Evolutionary conservation across 768 basidiomycete genomes (phyloP), one percentile per base, ranked within the genome.

Genomic region (Neoboletus subvelutipes): DNA sequence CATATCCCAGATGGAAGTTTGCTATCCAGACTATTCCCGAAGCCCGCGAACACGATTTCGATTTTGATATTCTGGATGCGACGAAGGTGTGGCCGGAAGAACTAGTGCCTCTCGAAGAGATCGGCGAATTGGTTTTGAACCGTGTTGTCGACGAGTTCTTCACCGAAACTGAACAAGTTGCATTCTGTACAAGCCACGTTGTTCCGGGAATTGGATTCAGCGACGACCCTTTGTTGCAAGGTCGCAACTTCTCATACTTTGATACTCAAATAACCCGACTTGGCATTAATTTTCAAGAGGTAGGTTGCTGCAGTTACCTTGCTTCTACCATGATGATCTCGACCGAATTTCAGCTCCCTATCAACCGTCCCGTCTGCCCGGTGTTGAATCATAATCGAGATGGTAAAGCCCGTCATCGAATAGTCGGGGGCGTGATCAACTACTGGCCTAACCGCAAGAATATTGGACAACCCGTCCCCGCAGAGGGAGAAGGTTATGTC

Each of bases 81-180:
- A 93, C 92, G 18, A 94, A 94, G 73, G 66, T 93, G 41, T 90
- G 91, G 83, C 91, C 92, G 0, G 85, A 92, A 68, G 88, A 92
- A 54, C 70, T 86, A 4, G 84, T 94, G 0, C 92, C 93, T 0
- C 76, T 94, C 15, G 77, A 88, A 62, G 77, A 82, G 59, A 86
- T 95, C 48, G 93, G 92, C 36, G 87, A 88, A 69, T 72, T 95
- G 63, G 80, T 84, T 2, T 70, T 90, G 34, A 77, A 88, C 63
- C 77, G 82, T 24, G 77, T 73, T 0, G 84, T 86, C 26, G 82
- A 87, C 51, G 88, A 91, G 64, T 94, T 82, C 75, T 94, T 94
- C 75, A 75, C 91, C 12, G 92, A 95, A 74, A 85, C 84, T 7
- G 94, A 96, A 72, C 92, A 94, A 72, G 87, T 87, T 51, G 93